A percentile compares a stretch with the other conserved stretches of the same genome.
phyloP scores from a whole-genome alignment of 2,329 filamentous ascomycete genomes.

The Penicillium sp. region DNA sequence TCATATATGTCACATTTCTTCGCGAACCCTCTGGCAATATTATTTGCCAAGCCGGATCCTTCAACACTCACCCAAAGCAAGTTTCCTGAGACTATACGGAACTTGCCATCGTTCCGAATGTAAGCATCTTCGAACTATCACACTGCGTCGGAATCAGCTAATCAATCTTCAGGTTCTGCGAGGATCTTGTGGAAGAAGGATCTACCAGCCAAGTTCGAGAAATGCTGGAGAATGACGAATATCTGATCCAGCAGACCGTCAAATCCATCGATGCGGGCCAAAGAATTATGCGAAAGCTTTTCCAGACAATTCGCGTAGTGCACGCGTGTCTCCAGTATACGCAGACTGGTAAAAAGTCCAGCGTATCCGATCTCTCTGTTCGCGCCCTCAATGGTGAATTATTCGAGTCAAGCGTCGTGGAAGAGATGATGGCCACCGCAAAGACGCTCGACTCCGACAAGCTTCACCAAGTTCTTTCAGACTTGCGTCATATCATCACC shows the following conservation, averaged over 20 bases:
- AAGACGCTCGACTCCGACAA: constrained; percentile 57
- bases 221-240: constrained; percentile 54
- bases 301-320: constrained; percentile 34
- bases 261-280: constrained; percentile 44
- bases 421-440: constrained; percentile 55
- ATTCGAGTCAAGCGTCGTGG: constrained; percentile 51
- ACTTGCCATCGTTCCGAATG: constrained; percentile 58
- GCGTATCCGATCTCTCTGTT: constrained; percentile 40
- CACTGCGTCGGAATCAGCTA: constrained; percentile 9
- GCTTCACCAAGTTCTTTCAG: constrained; percentile 44
- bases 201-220: constrained; percentile 39
- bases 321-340: constrained; percentile 30
- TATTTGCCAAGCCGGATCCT: constrained; percentile 41
- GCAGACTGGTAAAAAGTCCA: constrained; percentile 32
- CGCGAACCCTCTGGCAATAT: constrained; percentile 58
- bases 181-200: constrained; percentile 45
- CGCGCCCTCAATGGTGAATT: constrained; percentile 56
- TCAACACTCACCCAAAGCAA: constrained; percentile 37
- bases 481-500: constrained; percentile 36
- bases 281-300: constrained; percentile 40
- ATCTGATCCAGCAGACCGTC: constrained; percentile 47
- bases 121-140: constrained; percentile 23
- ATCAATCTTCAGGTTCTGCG: constrained; percentile 36
- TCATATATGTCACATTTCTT: constrained; percentile 67
- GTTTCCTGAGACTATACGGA: constrained; percentile 58